Base-by-base conservation (phyloP, 2,329 filamentous ascomycete species). In the Verticillium nubilum region DNA sequence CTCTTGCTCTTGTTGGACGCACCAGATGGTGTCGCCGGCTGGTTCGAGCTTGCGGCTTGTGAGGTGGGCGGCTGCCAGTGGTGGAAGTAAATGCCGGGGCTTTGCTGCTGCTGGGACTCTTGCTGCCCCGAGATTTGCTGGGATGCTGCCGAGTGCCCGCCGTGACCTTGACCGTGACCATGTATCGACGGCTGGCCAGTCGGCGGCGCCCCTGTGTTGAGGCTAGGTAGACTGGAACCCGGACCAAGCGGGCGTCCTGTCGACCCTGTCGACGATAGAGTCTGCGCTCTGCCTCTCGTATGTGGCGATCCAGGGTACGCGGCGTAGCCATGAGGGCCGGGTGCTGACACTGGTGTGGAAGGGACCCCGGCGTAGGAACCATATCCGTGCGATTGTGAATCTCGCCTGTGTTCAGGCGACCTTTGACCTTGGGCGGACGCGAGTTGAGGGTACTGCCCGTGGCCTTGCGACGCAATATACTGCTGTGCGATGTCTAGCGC, bases 51-150 rank as follows among this genome's bases (percentile, higher is more conserved):
- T 61, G 83, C 81, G 64, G 80, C 78, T 73, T 90, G 83, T 63
- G 86, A 83, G 25, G 81, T 83, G 15, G 92, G 92, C 53, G 92
- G 92, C 61, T 94, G 90, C 92, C 92, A 97, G 71, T 96, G 91
- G 70, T 96, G 91, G 72, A 97, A 97, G 73, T 91, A 95, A 54
- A 96, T 90, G 25, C 88, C 89, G 0, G 89, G 86, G 47, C 89
- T 91, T n/a, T 86, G 82, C 63, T 87, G 80, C 19, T 86, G 82
- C 63, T 87, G 80, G 52, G 84, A 75, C 54, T 86, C 85, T 65
- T 89, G 83, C 67, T 87, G 85, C 61, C 83, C 71, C 42, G 79
- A 74, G 7, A 78, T 74, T 58, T 85, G 81, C 42, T 76, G 82
- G 67, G 78, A 79, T 68, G 79, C 83, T 69, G 77, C 80, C 73